Evolutionary conservation across 2,329 filamentous ascomycete species (phyloP).

Genomic region (Penicillium rolfsii): DNA sequence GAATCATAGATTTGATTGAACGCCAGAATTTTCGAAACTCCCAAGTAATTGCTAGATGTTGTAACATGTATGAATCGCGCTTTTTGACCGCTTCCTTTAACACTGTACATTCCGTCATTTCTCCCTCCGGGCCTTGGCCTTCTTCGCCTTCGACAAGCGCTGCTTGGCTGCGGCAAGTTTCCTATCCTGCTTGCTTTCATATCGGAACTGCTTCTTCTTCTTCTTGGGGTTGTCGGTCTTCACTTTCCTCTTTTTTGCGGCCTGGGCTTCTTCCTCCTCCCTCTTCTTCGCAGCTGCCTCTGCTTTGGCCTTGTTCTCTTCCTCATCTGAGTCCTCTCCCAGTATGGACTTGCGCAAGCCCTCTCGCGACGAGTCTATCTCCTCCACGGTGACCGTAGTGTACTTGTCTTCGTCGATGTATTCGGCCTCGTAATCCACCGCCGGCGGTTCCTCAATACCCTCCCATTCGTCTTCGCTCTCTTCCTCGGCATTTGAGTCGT

Average conservation of each 20-base stretch:
- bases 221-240: constrained; percentile 65
- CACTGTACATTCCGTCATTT: constrained; percentile 30
- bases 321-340: constrained; percentile 34
- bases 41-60: constrained; percentile 16
- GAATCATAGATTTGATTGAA: constrained; percentile 20
- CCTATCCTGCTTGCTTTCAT: constrained; percentile 85
- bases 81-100: not conserved
- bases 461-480: constrained; percentile 62
- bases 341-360: constrained; percentile 64
- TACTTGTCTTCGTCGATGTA: constrained; percentile 96
- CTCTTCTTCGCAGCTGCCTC: constrained; percentile 38
- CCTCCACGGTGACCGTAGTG: constrained; percentile 91
- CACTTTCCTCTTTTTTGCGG: constrained; percentile 54
- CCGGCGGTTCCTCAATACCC: constrained; percentile 60
- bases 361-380: constrained; percentile 76
- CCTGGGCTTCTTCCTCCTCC: constrained; percentile 34
- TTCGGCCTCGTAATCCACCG: constrained; percentile 81
- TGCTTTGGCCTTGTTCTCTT: constrained; percentile 26
- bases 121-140: constrained; percentile 61
- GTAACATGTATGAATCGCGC: constrained; percentile 11
- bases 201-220: constrained; percentile 90
- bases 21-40: constrained; percentile 4
- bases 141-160: constrained; percentile 69
- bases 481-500: constrained; percentile 32
- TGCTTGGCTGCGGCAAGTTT: constrained; percentile 65